Evolutionary conservation across 2,329 filamentous ascomycete species (phyloP).

Genomic region (Hypocrella siamensis): DNA sequence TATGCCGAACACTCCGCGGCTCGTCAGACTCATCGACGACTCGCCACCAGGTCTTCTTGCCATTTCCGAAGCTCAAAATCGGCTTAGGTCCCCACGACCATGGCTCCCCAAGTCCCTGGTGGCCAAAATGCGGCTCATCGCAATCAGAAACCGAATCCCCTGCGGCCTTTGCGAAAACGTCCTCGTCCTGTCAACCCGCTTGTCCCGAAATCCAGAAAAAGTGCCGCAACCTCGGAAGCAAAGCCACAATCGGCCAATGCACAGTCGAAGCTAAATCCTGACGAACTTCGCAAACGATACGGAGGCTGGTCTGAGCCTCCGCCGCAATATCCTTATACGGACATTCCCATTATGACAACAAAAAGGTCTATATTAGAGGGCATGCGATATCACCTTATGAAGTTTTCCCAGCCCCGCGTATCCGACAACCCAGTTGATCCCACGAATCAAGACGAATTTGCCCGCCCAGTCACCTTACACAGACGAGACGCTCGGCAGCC

Average conservation of each 20-base stretch:
- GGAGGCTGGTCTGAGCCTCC: conserved; percentile 43
- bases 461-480: conserved; percentile 75
- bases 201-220: conserved; percentile 40
- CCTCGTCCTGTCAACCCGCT: conserved; percentile 41
- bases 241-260: no score
- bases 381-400: conserved; percentile 75
- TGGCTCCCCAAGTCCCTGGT: conserved; percentile 27
- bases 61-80: not conserved
- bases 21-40: no score
- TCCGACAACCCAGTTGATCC: conserved; percentile 50
- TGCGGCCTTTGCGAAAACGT: conserved; percentile 23
- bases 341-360: conserved; percentile 62
- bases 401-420: conserved; percentile 47
- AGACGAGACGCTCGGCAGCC: conserved; percentile 69
- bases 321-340: conserved; percentile 29
- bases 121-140: conserved; percentile 16
- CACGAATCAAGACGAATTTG: conserved; percentile 60
- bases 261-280: conserved; percentile 18
- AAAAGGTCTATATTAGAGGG: conserved; percentile 68
- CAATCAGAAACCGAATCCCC: conserved; percentile 17
- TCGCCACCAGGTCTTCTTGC: no score
- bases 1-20: no score
- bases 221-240: conserved; percentile 9
- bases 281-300: conserved; percentile 27
- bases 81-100: no score